Evolutionary conservation across 2,329 filamentous ascomycete species (phyloP), one percentile per base, ranked within the genome.

Genomic region (Calonectria multiphialidica): DNA sequence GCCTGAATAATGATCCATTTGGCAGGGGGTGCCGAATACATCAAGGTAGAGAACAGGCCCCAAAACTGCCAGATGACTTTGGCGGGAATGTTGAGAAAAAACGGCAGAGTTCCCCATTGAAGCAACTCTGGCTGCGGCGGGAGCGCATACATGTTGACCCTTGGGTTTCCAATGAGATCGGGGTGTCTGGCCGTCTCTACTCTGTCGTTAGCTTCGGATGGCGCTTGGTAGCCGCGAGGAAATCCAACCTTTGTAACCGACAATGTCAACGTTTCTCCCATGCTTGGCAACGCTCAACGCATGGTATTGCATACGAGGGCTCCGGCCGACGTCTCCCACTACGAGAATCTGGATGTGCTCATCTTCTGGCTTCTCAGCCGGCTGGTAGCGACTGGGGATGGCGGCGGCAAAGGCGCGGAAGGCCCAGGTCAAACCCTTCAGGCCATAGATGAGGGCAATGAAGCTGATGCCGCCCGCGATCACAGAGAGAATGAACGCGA

Each of bases 251-350:
- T 93, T 88, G 82, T 98, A 98, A 55, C 96, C 97, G 77, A 99
- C 93, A 15, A 99, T 86, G 81, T 96, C 92, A 23, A 98, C 96
- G 40, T 89, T 88, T 8, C 92, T 93, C 28, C 95, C 95, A 80
- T 95, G 92, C 79, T 93, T 94, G 47, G 95, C 95, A 79, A 98
- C 92, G 82, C 96, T 98, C 77, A 98, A 87, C 23, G 96, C 96
- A 89, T 99, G 97, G 80, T 99, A 98, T 81, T 98, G 96, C 96
- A 99, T 99, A 69, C 97, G 95, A 62, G 97, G 97, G 82, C 96
- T 98, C 55, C 96, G 92, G 45, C 97, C 97, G 82, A 99, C 96
- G 81, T 99, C 97, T 53, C 97, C 97, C 33, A 99, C 90, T 21
- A 99, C 97, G 18, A 99, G 89, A 65, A 99, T 91, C 83, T 98